Evolutionary conservation across 768 basidiomycete genomes (phyloP), one percentile per base, ranked within the genome.

Genomic region (Chalciporus chontae): DNA sequence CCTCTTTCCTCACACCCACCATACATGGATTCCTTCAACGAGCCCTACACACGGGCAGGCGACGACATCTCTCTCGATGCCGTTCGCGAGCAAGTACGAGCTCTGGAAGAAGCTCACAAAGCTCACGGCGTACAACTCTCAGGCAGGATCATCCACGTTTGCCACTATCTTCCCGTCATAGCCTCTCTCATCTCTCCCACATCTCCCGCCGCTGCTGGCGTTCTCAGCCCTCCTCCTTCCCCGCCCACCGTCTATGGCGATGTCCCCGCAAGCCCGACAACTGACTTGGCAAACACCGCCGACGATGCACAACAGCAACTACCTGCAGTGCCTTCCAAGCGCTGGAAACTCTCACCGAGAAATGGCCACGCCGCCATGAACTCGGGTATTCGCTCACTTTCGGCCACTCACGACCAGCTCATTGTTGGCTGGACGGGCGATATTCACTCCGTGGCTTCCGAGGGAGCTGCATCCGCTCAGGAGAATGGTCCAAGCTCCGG

Each of bases 341-440:
- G 75, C 32, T 99, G 95, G 95, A 78, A 80, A 15, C 72, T 99
- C 5, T 69, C 79, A 2, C 80, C 84, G 2, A 78, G 95, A 36
- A 85, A 92, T 55, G 94, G 94, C 15, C 96, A 98, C 64, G 81
- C 90, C 8, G 95, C 95, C 10, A 93, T 98, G 89, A 87, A 94
- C 52, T 88, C 87, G 40, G 95, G 95, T 27, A 93, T 97, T 62
- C 83, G 85, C 46, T 88, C 87, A 10, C 80, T 99, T 31, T 77
- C 85, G 3, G 73, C 82, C 11, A 87, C 88, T 0, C 89, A 95
- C 69, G 87, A 95, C 58, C 92, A 98, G 72, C 67, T 95, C 61
- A 80, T 97, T 64, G 77, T 98, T 39, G 95, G 93, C 18, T 95
- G 96, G 90, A 90, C 90, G 0, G 95, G 95, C 34, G 93, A 96